Percentiles rank a stretch among this genome's conserved stretches.
Evolutionary conservation across 148 eudicot genomes (phyloP).

Genomic region (Bassia scoparia): DNA sequence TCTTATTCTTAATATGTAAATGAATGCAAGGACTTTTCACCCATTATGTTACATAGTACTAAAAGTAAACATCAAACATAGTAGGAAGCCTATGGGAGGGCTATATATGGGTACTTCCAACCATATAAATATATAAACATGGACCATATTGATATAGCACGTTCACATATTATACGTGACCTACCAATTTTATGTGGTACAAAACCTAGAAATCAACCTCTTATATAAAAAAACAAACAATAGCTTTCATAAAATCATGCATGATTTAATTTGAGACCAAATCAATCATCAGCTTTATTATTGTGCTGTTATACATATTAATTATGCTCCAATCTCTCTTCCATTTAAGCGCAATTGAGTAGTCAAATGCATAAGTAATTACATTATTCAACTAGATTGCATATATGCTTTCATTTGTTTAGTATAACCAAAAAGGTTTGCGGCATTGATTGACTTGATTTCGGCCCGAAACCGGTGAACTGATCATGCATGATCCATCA

Average conservation of each 20-base stretch:
- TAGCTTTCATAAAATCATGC: too few relatives aligned
- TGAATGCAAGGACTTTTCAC: neutral
- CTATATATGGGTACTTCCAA: too few relatives aligned
- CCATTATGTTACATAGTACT: too few relatives aligned
- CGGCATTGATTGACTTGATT: neutral
- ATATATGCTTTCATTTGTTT: neutral
- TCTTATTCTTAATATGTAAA: too few relatives aligned
- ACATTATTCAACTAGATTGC: neutral
- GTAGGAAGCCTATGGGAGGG: too few relatives aligned
- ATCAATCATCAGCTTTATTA: neutral
- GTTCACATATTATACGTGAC: too few relatives aligned
- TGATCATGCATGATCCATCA: slow-evolving; percentile 11
- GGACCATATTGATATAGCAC: too few relatives aligned
- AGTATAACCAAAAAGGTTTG: neutral
- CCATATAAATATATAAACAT: too few relatives aligned
- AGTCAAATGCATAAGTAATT: neutral
- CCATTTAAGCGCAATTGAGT: neutral
- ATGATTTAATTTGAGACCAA: neutral
- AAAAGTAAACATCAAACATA: too few relatives aligned
- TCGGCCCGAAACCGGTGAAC: neutral
- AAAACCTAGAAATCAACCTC: too few relatives aligned
- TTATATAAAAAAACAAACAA: too few relatives aligned
- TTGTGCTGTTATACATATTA: neutral
- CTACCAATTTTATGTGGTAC: too few relatives aligned
- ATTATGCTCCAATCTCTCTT: neutral